A percentile compares a stretch with the other conserved stretches of the same genome.
phyloP scores from a whole-genome alignment of 768 basidiomycete species.

The Tricholomella constricta region DNA sequence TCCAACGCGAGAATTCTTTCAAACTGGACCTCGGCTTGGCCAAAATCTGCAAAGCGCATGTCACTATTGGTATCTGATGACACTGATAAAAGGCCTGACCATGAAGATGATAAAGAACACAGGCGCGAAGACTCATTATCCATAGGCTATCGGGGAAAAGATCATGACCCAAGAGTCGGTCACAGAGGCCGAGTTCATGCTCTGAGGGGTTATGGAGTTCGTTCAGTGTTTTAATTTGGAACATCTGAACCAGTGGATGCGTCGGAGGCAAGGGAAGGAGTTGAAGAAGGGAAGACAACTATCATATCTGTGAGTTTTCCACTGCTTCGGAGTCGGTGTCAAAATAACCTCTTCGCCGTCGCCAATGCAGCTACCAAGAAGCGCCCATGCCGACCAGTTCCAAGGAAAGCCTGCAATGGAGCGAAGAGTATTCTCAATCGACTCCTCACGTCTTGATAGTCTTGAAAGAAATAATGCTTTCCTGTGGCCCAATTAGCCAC shows the following conservation, averaged over 20 bases:
- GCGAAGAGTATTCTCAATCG: conserved; percentile 76
- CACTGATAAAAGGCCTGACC: conserved; percentile 50
- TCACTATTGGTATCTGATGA: conserved; percentile 5
- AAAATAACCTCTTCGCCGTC: conserved; percentile 80
- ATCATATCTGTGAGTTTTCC: conserved; percentile 18
- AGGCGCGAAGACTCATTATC: conserved; percentile 84
- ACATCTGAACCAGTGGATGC: conserved; percentile 60
- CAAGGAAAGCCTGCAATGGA: conserved; percentile 82
- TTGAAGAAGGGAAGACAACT: conserved; percentile 52
- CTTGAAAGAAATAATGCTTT: conserved; percentile 84
- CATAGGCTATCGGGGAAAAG: conserved; percentile 84
- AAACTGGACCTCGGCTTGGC: conserved; percentile 82
- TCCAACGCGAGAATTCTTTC: conserved; percentile 78
- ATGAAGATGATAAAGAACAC: conserved; percentile 87
- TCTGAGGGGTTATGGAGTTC: conserved; percentile 90
- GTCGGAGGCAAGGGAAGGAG: conserved; percentile 46
- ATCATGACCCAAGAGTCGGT: conserved; percentile 67
- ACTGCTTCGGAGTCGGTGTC: conserved; percentile 1
- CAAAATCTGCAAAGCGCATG: conserved; percentile 64
- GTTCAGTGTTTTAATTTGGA: conserved; percentile 87
- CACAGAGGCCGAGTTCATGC: conserved; percentile 78
- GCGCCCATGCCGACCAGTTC: conserved; percentile 94
- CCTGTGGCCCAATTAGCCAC: conserved; percentile 40
- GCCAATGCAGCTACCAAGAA: conserved; percentile 76
- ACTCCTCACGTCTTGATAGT: conserved; percentile 78